Evolutionary conservation across 768 basidiomycete genomes (phyloP), one percentile per base, ranked within the genome.

Genomic region (Kwoniella dendrophila): DNA sequence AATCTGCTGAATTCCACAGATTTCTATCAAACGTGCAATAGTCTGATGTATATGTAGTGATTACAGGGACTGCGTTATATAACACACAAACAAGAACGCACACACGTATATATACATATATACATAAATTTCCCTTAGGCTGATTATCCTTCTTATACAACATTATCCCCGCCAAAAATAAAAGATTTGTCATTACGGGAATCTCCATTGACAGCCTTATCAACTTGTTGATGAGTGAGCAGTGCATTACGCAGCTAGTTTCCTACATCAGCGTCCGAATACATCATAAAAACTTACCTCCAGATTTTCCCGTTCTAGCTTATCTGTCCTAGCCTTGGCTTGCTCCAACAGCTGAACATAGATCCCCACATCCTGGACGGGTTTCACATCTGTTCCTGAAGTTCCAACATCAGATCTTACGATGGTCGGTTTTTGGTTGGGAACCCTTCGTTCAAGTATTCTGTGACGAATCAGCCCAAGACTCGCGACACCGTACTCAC

Each of bases 231-330:
- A n/a, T n/a, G n/a, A n/a, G n/a, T n/a, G n/a, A n/a, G n/a, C n/a
- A n/a, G n/a, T n/a, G n/a, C n/a, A n/a, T n/a, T n/a, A n/a, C n/a
- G n/a, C n/a, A n/a, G n/a, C n/a, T n/a, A n/a, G n/a, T n/a, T n/a
- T n/a, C n/a, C n/a, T n/a, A n/a, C n/a, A n/a, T n/a, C n/a, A 57
- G 41, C 20, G 26, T 32, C 16, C 34, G 24, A 10, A 32, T 34
- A n/a, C 27, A 47, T 20, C 20, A 54, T 29, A 54, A 20, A 38
- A 48, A 55, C 66, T 62, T 40, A 71, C 67, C 26, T 68, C 62
- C 18, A 69, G 56, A 45, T 68, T 68, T 50, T 73, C 71, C 33
- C 62, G 52, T 45, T 68, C 68, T 7, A 59, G 26, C 27, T 49
- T 27, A 14, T 68, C 68, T 12, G 55, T 51, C 14, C 66, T 44